These are phyloP conservation scores for Cylindricascospora bacillispora DNA, from an alignment of 1,139 yeast genomes.

Conservation along the genomic window DNA sequence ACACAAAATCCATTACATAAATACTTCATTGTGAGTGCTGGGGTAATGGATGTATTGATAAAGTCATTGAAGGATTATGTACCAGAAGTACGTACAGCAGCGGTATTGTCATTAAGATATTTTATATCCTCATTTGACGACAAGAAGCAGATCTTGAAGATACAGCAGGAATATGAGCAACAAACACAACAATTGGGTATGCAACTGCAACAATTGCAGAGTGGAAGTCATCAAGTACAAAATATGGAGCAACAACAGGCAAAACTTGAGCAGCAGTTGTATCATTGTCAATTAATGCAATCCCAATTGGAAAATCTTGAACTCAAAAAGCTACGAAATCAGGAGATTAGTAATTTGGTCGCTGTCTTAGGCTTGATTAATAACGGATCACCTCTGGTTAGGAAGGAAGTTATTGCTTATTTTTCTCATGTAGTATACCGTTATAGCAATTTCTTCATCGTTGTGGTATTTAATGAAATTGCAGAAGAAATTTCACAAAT, in stretches of 20 bases:
- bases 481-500: conserved; percentile 66
- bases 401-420: conserved; percentile 73
- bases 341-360: conserved; percentile 33
- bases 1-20: conserved; percentile 63
- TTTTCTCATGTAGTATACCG: conserved; percentile 62
- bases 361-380: conserved; percentile 41
- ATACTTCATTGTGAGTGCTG: conserved; percentile 56
- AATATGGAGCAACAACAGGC: conserved; percentile 21
- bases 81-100: conserved; percentile 88
- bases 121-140: conserved; percentile 44
- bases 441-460: conserved; percentile 63
- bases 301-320: conserved; percentile 21
- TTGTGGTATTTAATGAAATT: conserved; percentile 76
- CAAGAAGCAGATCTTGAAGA: conserved; percentile 20
- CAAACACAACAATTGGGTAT: conserved; percentile 23
- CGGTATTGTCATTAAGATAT: conserved; percentile 59
- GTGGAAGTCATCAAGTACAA: conserved; percentile 5
- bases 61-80: conserved; percentile 69
- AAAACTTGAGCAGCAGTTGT: conserved; percentile 23
- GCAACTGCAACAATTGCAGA: conserved; percentile 15
- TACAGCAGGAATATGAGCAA: conserved; percentile 24
- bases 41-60: conserved; percentile 44
- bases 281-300: conserved; percentile 20
- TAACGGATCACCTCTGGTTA: conserved; percentile 82
- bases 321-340: conserved; percentile 27